Evolutionary conservation across 1,139 yeast species (phyloP).

Genomic region (Pneumocystis carinii): DNA sequence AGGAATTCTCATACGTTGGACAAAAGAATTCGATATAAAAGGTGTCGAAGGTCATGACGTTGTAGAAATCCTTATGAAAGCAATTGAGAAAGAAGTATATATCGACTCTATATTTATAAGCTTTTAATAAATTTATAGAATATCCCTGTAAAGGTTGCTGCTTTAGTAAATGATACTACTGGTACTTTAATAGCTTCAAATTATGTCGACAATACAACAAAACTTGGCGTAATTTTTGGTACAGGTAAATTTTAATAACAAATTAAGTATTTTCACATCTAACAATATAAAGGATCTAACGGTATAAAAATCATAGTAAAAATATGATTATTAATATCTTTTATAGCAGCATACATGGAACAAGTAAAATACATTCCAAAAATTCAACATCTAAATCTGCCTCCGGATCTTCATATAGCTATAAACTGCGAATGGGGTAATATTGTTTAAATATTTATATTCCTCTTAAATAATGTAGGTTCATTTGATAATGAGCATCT

Average conservation of each 20-base stretch:
- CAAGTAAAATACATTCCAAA: conserved; percentile 61
- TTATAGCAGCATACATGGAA: conserved; percentile 64
- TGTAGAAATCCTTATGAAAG: conserved; percentile 73
- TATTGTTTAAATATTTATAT: not conserved
- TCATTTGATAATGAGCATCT: conserved; percentile 85
- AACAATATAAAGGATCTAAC: not conserved
- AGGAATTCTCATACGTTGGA: conserved; percentile 90
- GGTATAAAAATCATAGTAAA: conserved; percentile 54
- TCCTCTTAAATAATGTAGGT: conserved; percentile 5
- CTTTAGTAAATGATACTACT: conserved; percentile 90
- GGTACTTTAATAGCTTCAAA: conserved; percentile 94
- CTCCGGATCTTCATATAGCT: conserved; percentile 63
- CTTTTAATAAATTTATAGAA: conserved; percentile 21
- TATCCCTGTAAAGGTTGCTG: conserved; percentile 75
- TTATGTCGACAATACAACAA: conserved; percentile 75
- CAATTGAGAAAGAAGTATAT: conserved; percentile 35
- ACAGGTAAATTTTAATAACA: conserved; percentile 34
- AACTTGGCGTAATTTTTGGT: conserved; percentile 93
- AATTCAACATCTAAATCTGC: conserved; percentile 62
- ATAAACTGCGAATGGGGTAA: conserved; percentile 92
- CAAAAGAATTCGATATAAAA: conserved; percentile 89
- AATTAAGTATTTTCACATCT: not conserved
- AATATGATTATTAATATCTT: not conserved
- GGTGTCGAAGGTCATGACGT: conserved; percentile 93
- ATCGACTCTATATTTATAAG: not conserved